These are phyloP conservation scores for Arbutus unedo DNA, from an alignment of 148 eudicot species.

Conservation along the genomic window DNA sequence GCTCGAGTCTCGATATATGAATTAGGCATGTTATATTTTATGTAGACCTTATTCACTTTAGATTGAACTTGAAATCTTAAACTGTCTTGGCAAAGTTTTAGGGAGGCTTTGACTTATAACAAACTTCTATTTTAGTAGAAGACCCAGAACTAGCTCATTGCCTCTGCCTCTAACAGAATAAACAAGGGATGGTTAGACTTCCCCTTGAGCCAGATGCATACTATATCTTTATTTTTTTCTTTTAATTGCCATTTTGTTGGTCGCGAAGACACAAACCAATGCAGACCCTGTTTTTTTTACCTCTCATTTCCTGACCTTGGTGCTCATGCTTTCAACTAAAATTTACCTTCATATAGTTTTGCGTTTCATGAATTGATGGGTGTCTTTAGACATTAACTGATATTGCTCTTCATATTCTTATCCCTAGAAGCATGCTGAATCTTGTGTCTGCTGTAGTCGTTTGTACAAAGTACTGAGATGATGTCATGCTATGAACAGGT, in stretches of 20 bases:
- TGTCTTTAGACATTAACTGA: neutral
- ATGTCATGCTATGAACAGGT: constrained; percentile 38
- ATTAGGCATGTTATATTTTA: neutral
- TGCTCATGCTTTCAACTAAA: neutral
- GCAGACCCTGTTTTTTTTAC: neutral
- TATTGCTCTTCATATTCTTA: neutral
- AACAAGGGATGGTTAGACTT: neutral
- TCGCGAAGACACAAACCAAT: neutral
- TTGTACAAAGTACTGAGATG: neutral
- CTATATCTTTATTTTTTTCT: neutral
- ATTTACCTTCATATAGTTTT: neutral
- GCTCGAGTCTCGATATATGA: neutral
- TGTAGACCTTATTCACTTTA: neutral
- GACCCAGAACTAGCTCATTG: neutral
- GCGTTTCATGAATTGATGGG: neutral
- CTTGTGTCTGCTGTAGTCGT: neutral
- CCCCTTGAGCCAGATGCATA: neutral
- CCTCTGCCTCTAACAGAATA: neutral
- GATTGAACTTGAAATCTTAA: constrained; percentile 1
- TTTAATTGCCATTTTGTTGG: neutral
- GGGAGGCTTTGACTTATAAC: neutral
- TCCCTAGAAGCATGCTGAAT: neutral
- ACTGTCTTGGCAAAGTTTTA: neutral
- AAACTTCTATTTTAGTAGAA: constrained; percentile 1
- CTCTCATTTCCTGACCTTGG: neutral